These are phyloP conservation scores for Zalerion maritima DNA, from an alignment of 495 filamentous ascomycete genomes.

Conservation along the genomic window DNA sequence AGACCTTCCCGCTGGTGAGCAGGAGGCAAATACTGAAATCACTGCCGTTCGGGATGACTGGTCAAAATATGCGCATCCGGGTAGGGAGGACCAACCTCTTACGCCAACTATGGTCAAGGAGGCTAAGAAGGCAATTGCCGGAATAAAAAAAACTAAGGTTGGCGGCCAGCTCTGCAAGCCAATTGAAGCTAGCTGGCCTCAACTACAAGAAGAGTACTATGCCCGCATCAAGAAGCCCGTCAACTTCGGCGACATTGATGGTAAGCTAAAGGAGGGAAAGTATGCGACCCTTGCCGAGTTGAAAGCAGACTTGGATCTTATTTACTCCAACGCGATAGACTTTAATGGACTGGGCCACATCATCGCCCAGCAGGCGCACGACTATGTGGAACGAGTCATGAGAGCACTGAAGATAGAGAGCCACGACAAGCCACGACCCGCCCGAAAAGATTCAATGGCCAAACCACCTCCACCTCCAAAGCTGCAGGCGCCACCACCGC, in stretches of 20 bases:
- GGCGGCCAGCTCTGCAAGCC: constrained; percentile 58
- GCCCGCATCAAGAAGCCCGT: constrained; percentile 60
- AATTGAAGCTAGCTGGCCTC: constrained; percentile 42
- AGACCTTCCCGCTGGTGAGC: background rate
- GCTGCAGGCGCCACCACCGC: constrained; percentile 21
- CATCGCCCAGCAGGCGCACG: constrained; percentile 49
- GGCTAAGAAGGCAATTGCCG: constrained; percentile 40
- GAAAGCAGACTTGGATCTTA: constrained; percentile 53
- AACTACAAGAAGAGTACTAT: constrained; percentile 46
- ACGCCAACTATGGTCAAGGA: constrained; percentile 32
- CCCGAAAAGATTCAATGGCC: constrained; percentile 39
- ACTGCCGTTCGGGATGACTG: no score
- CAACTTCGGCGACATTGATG: constrained; percentile 72
- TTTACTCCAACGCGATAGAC: constrained; percentile 56
- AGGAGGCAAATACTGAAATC: no score
- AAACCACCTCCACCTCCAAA: constrained; percentile 32
- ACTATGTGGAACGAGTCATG: constrained; percentile 46
- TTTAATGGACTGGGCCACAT: constrained; percentile 75
- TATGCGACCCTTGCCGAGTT: constrained; percentile 53
- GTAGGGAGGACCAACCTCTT: constrained; percentile 20
- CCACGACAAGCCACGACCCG: constrained; percentile 29
- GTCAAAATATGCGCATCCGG: no score
- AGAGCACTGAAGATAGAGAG: constrained; percentile 39
- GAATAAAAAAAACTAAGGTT: constrained; percentile 67
- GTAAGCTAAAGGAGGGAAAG: constrained; percentile 48